phyloP scores from a whole-genome alignment of 192 early-diverging fungal genomes.

The Coemansia sp. region DNA sequence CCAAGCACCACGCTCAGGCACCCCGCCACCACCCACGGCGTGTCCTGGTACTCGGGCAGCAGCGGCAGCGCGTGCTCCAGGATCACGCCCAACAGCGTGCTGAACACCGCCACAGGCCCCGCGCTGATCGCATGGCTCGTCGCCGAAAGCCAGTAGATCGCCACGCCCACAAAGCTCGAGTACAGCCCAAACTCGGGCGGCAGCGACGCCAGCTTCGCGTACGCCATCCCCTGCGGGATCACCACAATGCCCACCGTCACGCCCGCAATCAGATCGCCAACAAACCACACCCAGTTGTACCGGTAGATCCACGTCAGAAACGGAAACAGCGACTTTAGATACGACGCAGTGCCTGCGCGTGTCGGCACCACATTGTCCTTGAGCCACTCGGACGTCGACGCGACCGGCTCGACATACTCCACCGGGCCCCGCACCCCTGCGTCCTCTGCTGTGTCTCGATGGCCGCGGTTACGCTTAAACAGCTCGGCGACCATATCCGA shows the following conservation, averaged over 20 bases:
- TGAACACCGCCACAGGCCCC: constrained; percentile 76
- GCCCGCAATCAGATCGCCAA: constrained; percentile 68
- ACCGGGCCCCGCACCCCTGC: constrained; percentile 7
- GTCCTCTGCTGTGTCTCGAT: not conserved
- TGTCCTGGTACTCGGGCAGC: constrained; percentile 55
- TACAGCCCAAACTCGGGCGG: constrained; percentile 76
- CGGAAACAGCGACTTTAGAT: constrained; percentile 47
- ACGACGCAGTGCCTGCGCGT: constrained; percentile 2
- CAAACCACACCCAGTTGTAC: constrained; percentile 61
- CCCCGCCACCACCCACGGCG: constrained; percentile 50
- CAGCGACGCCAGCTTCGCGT: constrained; percentile 72
- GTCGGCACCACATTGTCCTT: constrained; percentile 25
- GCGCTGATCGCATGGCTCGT: constrained; percentile 76
- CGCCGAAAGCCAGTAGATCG: constrained; percentile 69
- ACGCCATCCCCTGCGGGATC: constrained; percentile 72
- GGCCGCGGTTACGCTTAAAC: not conserved
- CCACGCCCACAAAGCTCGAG: constrained; percentile 67
- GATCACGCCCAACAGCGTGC: constrained; percentile 71
- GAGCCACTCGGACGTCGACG: constrained; percentile 41
- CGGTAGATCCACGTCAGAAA: constrained; percentile 49
- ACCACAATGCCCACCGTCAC: constrained; percentile 73
- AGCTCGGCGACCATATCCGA: not conserved
- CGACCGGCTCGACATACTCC: constrained; percentile 41
- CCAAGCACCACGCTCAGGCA: constrained; percentile 74
- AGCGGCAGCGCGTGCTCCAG: constrained; percentile 32